Evolutionary conservation across 768 basidiomycete genomes (phyloP), one percentile per base, ranked within the genome.

Genomic region (Rhizopogon sp.): DNA sequence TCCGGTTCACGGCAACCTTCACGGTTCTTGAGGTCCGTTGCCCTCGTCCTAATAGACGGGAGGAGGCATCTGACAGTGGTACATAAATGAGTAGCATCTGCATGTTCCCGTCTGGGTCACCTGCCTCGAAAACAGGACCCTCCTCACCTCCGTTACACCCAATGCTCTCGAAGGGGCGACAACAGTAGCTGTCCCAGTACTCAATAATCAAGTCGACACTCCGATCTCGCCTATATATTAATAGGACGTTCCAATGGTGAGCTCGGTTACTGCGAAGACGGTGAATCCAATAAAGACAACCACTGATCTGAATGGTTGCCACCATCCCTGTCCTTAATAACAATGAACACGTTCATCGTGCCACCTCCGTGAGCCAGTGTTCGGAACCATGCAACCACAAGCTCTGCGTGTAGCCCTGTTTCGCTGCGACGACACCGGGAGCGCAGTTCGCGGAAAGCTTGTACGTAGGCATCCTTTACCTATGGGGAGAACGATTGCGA

Each of bases 321-420:
- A 46, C 88, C 89, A 62, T 88, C 81, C 17, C 80, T 78, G 20
- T 77, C 79, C 66, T 80, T 82, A 71, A 94, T 84, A 3, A 86
- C 90, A 42, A 87, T 83, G 58, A 95, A 95, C 67, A 93, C 71
- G 70, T 96, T 96, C 93, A 95, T 95, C 1, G 92, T 93, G 41
- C 93, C 93, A 93, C 92, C 66, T 80, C 81, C 3, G 79, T 82
- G 47, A 80, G 62, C 57, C 74, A 65, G 58, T 79, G 75, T 49
- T 79, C 75, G 1, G 75, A 74, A 0, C 93, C 93, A 57, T 90
- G 82, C 37, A 96, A 75, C 93, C 93, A 96, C 9, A 96, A 77
- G 67, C 93, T 95, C 64, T 96, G 93, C 14, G 79, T 79, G 66
- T 97, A 95, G 16, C 93, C 93, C 54, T 80, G 73, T 35, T 79